These are phyloP conservation scores for Gigaspora rosea DNA, from an alignment of 192 early-diverging fungal species.

Conservation along the genomic window DNA sequence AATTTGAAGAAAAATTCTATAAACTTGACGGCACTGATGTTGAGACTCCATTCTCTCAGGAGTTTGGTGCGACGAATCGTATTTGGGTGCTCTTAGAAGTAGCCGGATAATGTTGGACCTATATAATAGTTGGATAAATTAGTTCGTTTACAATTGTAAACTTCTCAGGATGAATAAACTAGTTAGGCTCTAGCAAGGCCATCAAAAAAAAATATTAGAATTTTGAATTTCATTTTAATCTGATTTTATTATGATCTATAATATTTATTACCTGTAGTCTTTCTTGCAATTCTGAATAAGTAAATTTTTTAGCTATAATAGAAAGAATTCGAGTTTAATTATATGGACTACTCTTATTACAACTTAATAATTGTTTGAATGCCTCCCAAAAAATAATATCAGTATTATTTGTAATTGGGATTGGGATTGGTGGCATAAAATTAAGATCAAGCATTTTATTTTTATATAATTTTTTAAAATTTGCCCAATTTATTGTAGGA, in stretches of 20 bases:
- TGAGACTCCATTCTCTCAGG: too few species aligned
- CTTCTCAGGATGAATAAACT: not conserved
- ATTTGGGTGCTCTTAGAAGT: too few species aligned
- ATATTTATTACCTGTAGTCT: constrained; percentile 8
- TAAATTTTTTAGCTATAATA: constrained; percentile 1
- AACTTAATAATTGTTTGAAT: not conserved
- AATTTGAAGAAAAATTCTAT: too few species aligned
- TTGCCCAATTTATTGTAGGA: not conserved
- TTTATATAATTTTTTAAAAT: constrained; percentile 2
- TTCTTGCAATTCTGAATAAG: not conserved
- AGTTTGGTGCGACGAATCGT: too few species aligned
- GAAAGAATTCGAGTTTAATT: not conserved
- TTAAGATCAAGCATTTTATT: not conserved
- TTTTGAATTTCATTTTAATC: too few species aligned
- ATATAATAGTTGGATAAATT: too few species aligned
- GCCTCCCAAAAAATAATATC: not conserved
- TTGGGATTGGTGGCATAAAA: not conserved
- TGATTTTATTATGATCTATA: too few species aligned
- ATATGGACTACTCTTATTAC: constrained; percentile 5
- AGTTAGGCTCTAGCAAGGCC: too few species aligned
- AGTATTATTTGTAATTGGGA: constrained; percentile 1
- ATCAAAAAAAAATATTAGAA: too few species aligned
- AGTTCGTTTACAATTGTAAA: too few species aligned
- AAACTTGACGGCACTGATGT: too few species aligned
- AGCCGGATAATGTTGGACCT: too few species aligned